Percentiles rank a stretch among this genome's conserved stretches.
These are phyloP conservation scores for Lupinus albus DNA, from an alignment of 306 rosid genomes.

Conservation along the genomic window DNA sequence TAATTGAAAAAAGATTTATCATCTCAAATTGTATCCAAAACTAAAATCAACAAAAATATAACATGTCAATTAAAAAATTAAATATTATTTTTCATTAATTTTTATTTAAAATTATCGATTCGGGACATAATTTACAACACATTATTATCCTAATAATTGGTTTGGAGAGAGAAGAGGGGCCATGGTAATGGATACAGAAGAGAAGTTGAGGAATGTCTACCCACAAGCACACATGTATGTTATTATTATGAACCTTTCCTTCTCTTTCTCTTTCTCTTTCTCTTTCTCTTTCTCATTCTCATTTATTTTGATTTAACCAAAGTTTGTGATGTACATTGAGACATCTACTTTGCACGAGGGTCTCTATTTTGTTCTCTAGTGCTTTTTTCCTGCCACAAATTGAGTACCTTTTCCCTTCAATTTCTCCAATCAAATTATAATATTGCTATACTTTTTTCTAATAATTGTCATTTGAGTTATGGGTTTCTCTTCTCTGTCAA, in stretches of 20 bases:
- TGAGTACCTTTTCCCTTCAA: conserved; percentile 39
- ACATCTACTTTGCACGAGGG: conserved; percentile 62
- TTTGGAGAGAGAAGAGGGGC: conserved; percentile 40
- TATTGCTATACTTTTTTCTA: conserved; percentile 29
- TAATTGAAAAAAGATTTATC: too few relatives aligned
- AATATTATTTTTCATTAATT: too few relatives aligned
- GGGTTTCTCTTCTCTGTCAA: conserved; percentile 20
- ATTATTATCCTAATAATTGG: too few relatives aligned
- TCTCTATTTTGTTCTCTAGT: conserved; percentile 48
- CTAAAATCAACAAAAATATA: too few relatives aligned
- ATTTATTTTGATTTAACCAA: conserved; percentile 32
- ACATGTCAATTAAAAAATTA: too few relatives aligned
- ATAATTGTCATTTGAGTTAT: conserved; percentile 50
- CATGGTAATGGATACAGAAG: conserved; percentile 33
- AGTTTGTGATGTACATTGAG: conserved; percentile 60
- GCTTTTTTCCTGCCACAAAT: conserved; percentile 49
- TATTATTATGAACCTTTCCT: conserved; percentile 40
- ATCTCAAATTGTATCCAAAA: too few relatives aligned
- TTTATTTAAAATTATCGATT: too few relatives aligned
- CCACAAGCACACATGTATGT: conserved; percentile 57
- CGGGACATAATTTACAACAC: too few relatives aligned
- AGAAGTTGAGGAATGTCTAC: conserved; percentile 54
- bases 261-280: too few relatives aligned
- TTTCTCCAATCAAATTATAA: conserved; percentile 40
- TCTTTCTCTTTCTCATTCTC: too few relatives aligned